phyloP scores from a whole-genome alignment of 2,329 filamentous ascomycete genomes.

The Leptographium flavum region DNA sequence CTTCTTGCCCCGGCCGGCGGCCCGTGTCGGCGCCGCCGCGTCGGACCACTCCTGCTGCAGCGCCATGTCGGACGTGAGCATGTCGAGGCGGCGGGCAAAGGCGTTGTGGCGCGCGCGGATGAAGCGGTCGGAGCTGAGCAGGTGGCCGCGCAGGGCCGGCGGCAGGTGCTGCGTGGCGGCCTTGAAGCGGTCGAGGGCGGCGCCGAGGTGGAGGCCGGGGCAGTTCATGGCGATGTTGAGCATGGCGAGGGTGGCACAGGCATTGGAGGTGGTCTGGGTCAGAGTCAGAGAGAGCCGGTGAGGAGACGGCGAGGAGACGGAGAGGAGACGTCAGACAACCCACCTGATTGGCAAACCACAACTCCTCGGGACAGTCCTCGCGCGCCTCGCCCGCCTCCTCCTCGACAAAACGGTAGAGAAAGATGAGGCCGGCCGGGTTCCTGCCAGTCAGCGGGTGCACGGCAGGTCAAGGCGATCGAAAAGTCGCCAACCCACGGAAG shows the following conservation, averaged over 20 bases:
- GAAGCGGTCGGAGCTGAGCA: slow-evolving; percentile 58
- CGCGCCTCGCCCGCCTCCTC: slow-evolving; percentile 37
- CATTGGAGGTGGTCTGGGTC: slow-evolving; percentile 58
- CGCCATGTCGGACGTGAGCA: slow-evolving; percentile 55
- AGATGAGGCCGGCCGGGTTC: slow-evolving; percentile 72
- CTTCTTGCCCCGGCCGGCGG: slow-evolving; percentile 13
- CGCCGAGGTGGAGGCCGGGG: slow-evolving; percentile 49
- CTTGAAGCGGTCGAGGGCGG: slow-evolving; percentile 59
- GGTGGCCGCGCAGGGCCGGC: slow-evolving; percentile 61
- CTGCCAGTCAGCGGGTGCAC: slow-evolving; percentile 22
- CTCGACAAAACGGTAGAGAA: slow-evolving; percentile 61
- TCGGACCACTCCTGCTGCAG: slow-evolving; percentile 41
- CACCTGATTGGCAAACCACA: slow-evolving; percentile 59
- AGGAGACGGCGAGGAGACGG: neutral
- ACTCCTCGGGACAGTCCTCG: slow-evolving; percentile 30
- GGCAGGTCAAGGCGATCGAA: neutral
- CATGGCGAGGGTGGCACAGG: slow-evolving; percentile 83
- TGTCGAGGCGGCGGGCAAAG: slow-evolving; percentile 58
- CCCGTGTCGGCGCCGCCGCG: slow-evolving; percentile 9
- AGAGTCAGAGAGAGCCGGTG: neutral
- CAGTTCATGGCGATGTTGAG: slow-evolving; percentile 90
- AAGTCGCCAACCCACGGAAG: slow-evolving; percentile 48
- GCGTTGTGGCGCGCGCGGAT: slow-evolving; percentile 79
- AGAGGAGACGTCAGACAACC: too few species aligned
- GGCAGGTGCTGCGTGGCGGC: slow-evolving; percentile 52